These are phyloP conservation scores for Cucurbita argyrosperma DNA, from an alignment of 306 rosid genomes.

Conservation along the genomic window DNA sequence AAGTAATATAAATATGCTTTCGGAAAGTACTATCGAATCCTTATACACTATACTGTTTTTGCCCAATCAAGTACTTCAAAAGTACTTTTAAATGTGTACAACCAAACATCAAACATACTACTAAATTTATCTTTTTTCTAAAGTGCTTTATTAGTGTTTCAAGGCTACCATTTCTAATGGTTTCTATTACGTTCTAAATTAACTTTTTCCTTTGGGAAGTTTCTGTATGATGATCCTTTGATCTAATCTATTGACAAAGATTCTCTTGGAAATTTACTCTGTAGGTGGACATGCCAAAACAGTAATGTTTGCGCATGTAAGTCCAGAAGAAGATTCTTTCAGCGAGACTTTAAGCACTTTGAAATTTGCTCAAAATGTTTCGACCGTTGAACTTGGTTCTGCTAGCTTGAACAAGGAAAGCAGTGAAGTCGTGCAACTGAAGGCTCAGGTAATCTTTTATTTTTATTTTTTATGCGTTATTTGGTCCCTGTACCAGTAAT, in stretches of 20 bases:
- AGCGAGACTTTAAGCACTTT: conserved; percentile 73
- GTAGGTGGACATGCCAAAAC: conserved; percentile 96
- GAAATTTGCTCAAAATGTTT: conserved; percentile 86
- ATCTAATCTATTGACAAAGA: not conserved
- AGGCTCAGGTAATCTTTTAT: conserved; percentile 41
- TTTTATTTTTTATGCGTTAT: not conserved
- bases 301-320: conserved; percentile 87
- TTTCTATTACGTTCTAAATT: not conserved
- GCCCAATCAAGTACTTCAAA: not conserved
- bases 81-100: not conserved
- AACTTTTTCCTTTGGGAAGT: not conserved
- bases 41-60: not conserved
- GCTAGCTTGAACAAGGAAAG: conserved; percentile 68
- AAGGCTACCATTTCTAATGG: too few species aligned
- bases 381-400: conserved; percentile 77
- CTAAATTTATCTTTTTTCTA: not conserved
- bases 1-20: not conserved
- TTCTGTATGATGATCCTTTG: not conserved
- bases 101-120: not conserved
- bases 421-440: conserved; percentile 68
- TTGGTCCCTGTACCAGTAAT: not conserved
- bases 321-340: conserved; percentile 84
- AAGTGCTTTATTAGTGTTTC: not conserved
- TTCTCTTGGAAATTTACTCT: conserved; percentile 12
- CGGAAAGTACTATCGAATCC: not conserved